Evolutionary conservation across 257 asterid species (phyloP), one percentile per base, ranked within the genome.

Genomic region (Lavandula angustifolia): DNA sequence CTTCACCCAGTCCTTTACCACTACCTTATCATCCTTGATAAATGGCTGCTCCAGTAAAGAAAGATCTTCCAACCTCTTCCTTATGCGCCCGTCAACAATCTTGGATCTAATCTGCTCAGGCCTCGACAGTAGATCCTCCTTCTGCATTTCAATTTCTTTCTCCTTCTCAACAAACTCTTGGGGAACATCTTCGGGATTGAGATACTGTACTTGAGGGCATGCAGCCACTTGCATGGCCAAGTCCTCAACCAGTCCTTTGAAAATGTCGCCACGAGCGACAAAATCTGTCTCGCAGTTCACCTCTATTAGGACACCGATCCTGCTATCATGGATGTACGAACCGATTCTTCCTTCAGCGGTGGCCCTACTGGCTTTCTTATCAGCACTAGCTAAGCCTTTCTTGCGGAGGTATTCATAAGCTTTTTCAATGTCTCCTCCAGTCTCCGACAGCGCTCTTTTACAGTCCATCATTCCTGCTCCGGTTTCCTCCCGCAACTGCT

Each of bases 401-500:
- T 87, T 94, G 70, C 97, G 84, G 49, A 94, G 95, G 84, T 74
- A 87, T 46, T 87, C 97, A 62, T 80, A 94, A 33, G 96, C 97
- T 70, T 84, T 78, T 40, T 74, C 70, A 27, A 90, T 72, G 80
- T 90, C 97, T 7, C 99, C 97, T 67, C 71, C 95, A 12, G 92
- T 74, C 82, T 90, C 96, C 27, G 88, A 73, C 18, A 90, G 83
- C 40, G 99, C 97, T 73, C 84, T 86, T 81, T 94, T 90, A 73
- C 99, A 94, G 50, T 94, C 97, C 99, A 94, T 94, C 97, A 94
- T 87, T 70, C 98, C 99, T 66, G 99, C 95, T 70, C 96, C 95
- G 6, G 96, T 85, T 79, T 94, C 98, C 62, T 87, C 95, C 18
- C 96, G 96, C 73, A 90, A 62, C 78, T 90, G 92, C 85, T 94